These are phyloP conservation scores for Fraxinus cuspidata DNA, from an alignment of 257 asterid genomes.

Conservation along the genomic window DNA sequence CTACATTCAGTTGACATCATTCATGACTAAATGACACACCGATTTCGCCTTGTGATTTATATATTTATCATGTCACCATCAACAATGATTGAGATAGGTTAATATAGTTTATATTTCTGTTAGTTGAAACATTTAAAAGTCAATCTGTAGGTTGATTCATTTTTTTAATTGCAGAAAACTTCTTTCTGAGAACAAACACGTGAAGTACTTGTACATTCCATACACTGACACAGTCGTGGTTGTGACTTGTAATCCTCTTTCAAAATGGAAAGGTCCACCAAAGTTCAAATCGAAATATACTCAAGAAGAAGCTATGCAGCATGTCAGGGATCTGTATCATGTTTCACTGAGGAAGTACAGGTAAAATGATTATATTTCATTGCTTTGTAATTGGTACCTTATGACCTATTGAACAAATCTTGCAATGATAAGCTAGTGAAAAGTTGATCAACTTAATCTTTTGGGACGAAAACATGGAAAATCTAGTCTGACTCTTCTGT, in stretches of 20 bases:
- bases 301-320: constrained; percentile 76
- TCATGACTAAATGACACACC: not conserved
- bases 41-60: not conserved
- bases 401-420: not conserved
- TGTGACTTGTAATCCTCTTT: constrained; percentile 84
- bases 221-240: constrained; percentile 89
- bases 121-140: not conserved
- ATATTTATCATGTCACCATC: not conserved
- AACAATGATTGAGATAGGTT: not conserved
- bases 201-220: constrained; percentile 85
- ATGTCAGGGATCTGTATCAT: constrained; percentile 64
- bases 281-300: constrained; percentile 70
- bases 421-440: not conserved
- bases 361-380: constrained; percentile 38
- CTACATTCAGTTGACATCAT: not conserved
- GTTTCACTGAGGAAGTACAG: constrained; percentile 66
- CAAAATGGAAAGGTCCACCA: constrained; percentile 74
- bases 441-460: not conserved
- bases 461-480: not conserved
- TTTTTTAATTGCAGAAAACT: constrained; percentile 63
- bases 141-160: not conserved
- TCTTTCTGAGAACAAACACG: constrained; percentile 89
- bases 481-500: too few species aligned
- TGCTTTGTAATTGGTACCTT: constrained; percentile 1
- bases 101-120: too few species aligned